A percentile compares a stretch with the other conserved stretches of the same genome.
Conservation (phyloP, 2,329 filamentous ascomycete genomes). For the Exophiala aquamarina region DNA sequence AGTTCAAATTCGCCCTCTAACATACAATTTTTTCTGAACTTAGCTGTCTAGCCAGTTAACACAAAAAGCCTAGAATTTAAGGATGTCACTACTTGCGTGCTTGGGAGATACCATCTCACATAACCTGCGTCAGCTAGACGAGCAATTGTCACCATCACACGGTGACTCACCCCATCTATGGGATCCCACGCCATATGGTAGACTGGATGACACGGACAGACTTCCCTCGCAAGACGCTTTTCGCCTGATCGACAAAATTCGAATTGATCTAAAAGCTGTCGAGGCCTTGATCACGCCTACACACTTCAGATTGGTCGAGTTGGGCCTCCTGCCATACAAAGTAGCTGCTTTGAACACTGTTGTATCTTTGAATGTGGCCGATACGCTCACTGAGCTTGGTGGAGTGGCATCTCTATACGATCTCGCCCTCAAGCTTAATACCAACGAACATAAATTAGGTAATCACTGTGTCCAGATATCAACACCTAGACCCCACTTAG, state of each 20-base stretch:
- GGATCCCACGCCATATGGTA: conserved; percentile 25
- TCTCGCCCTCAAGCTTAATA: conserved; percentile 1
- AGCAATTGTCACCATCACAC: not conserved
- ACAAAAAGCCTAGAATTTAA: no score
- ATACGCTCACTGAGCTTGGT: conserved; percentile 5
- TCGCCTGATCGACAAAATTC: conserved; percentile 25
- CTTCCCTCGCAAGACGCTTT: conserved; percentile 28
- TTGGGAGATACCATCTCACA: not conserved
- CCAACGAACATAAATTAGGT: conserved; percentile 15
- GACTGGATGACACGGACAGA: conserved; percentile 33
- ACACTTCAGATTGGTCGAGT: conserved; percentile 10
- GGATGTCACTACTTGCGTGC: not conserved
- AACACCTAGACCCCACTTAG: not conserved
- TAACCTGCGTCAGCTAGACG: not conserved
- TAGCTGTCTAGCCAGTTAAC: no score
- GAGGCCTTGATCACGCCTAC: conserved; percentile 11
- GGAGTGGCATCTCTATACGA: conserved; percentile 5
- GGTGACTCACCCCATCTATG: conserved; percentile 2
- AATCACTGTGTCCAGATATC: not conserved
- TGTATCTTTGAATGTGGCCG: conserved; percentile 7
- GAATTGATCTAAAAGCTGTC: conserved; percentile 9
- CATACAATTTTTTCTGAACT: no score
- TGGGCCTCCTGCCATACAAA: not conserved
- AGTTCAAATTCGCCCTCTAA: no score
- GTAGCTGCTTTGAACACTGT: conserved; percentile 6